Base-by-base conservation (phyloP, 2,329 filamentous ascomycete genomes). In the Arthrobotrys conoides region DNA sequence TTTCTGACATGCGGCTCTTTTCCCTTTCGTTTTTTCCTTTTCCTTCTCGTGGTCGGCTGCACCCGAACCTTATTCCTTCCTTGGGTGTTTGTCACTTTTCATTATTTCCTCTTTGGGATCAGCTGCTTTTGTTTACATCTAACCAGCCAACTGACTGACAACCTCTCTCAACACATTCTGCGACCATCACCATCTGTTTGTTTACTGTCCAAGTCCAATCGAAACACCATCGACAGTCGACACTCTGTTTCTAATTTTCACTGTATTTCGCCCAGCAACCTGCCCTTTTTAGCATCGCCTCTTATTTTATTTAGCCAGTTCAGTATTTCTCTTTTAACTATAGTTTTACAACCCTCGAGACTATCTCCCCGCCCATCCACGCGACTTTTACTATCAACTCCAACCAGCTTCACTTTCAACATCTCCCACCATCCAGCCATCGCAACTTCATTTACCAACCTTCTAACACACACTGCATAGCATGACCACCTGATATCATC, bases 1-100 rank as follows among this genome's bases (percentile, higher is more conserved):
- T 46, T 46, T 20, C 36, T 78, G 75, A 78, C 75, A 61, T 78
- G 75, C 75, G 75, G 75, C 75, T 78, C 75, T 78, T 59, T 36
- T 41, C 38, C 38, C 38, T 41, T 46, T 46, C 44, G 18, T 20
- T 46, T 46, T 46, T 46, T 20, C 72, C 68, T 69, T 61, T 12
- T 78, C 68, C 68, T 41, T 20, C 30, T 44, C 38, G 5, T 22
- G 66, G 36, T 44, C 36, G 38, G 24, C 44, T 73, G 61, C 57
- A 55, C 53, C 70, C 57, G 72, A 76, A 76, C 65, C 66, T 66
- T 76, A 59, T 53, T 55, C 16, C 55, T 14, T 27, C 3, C 27
- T 3, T 10, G n/a, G 18, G 4, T 38, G 70, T 73, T 73, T 73
- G 70, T 67, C 49, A 3, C 16, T 9, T 61, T 5, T 14, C 5